Evolutionary conservation across 306 rosid genomes (phyloP).

Genomic region (Glycine tomentella): DNA sequence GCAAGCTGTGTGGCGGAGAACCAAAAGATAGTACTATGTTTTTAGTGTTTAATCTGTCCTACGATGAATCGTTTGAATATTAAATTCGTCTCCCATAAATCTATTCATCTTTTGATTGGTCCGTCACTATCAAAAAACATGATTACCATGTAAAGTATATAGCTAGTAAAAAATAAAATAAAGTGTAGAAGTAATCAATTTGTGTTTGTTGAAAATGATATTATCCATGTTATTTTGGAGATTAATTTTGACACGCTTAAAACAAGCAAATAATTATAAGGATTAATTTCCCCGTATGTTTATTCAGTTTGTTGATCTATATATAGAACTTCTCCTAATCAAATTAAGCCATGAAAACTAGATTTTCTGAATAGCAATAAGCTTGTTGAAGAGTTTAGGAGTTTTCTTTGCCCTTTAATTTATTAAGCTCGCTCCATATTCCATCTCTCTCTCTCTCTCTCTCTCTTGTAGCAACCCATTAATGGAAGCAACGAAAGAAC

Average conservation of each 20-base stretch:
- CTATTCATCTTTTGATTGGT: background rate
- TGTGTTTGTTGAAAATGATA: background rate
- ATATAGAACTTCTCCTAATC: background rate
- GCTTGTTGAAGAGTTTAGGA: background rate
- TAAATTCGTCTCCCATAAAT: background rate
- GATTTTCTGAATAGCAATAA: background rate
- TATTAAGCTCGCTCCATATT: background rate
- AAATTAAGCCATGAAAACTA: background rate
- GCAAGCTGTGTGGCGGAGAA: background rate
- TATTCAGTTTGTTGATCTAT: background rate
- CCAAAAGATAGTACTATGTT: background rate
- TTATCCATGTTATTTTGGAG: background rate
- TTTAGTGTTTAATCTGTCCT: background rate
- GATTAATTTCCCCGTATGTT: too few species aligned
- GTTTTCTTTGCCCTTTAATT: background rate
- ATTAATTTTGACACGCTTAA: background rate
- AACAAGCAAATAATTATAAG: background rate
- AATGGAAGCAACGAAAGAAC: conserved; percentile 42
- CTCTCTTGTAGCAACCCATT: background rate
- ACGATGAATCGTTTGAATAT: background rate
- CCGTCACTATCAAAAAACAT: background rate
- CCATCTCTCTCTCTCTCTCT: background rate
- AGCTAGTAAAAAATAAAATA: background rate
- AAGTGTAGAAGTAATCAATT: background rate
- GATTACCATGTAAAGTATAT: too few species aligned